Percentiles rank a stretch among this genome's conserved stretches.
Conservation (phyloP, 73 alveolate species). For the Durusdinium trenchii region DNA sequence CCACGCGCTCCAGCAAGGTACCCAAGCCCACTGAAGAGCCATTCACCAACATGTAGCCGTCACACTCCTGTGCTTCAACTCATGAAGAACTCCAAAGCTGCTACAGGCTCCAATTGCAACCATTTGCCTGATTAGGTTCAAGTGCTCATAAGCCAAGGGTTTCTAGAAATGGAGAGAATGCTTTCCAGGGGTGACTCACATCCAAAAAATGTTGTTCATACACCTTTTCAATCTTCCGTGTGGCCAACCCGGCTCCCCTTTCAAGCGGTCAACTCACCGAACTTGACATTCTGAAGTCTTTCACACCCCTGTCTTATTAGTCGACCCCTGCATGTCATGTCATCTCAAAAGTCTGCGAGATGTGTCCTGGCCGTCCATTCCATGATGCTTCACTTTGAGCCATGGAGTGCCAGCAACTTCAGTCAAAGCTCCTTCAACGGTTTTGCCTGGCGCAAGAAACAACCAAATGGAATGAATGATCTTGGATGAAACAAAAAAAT, state of each 20-base stretch:
- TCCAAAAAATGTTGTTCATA: too few relatives aligned
- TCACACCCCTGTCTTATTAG: neutral
- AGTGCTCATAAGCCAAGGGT: too few relatives aligned
- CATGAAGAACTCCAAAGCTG: neutral
- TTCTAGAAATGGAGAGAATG: too few relatives aligned
- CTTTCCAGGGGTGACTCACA: too few relatives aligned
- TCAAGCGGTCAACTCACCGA: too few relatives aligned
- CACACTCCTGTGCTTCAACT: constrained; percentile 22
- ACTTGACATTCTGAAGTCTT: too few relatives aligned
- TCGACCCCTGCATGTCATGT: neutral
- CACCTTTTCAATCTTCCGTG: too few relatives aligned
- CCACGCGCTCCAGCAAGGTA: constrained; percentile 31
- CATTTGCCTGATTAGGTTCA: neutral
- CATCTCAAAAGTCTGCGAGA: neutral
- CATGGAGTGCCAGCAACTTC: constrained; percentile 35
- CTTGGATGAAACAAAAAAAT: too few relatives aligned
- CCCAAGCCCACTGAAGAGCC: constrained; percentile 76
- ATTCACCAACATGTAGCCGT: constrained; percentile 70
- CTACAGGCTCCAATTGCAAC: neutral
- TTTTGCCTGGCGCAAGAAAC: neutral
- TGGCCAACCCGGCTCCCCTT: too few relatives aligned
- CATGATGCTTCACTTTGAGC: constrained; percentile 56
- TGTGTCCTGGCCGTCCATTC: constrained; percentile 11
- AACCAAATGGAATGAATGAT: neutral
- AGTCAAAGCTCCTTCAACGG: constrained; percentile 37